A percentile compares a stretch with the other conserved stretches of the same genome.
Evolutionary conservation across 495 filamentous ascomycete genomes (phyloP).

Genomic region (Trypethelium eluteriae): DNA sequence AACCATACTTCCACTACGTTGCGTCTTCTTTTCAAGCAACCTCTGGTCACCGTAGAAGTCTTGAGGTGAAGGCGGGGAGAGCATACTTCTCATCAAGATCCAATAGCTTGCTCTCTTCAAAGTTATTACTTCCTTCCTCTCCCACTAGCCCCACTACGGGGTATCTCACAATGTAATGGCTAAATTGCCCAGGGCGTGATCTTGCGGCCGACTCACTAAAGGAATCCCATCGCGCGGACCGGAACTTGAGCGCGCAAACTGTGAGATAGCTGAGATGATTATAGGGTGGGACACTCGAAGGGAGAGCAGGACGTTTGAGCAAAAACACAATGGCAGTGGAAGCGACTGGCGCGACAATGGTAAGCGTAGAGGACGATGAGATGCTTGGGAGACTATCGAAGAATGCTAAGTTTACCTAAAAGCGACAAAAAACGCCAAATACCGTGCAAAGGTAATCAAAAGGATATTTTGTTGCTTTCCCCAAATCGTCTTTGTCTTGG

Average conservation of each 20-base stretch:
- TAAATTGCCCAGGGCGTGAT: background rate
- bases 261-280: background rate
- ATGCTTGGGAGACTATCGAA: background rate
- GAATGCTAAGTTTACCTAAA: background rate
- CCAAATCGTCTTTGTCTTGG: no score
- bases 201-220: background rate
- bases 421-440: background rate
- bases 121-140: background rate
- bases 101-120: background rate
- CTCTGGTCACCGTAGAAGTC: no score
- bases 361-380: background rate
- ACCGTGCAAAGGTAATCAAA: background rate
- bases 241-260: background rate
- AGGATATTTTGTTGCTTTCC: background rate
- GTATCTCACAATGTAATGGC: background rate
- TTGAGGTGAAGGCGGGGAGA: background rate
- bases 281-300: background rate
- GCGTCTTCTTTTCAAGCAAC: no score
- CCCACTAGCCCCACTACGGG: background rate
- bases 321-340: background rate
- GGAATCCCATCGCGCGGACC: background rate
- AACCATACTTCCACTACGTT: background rate
- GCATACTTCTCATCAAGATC: background rate
- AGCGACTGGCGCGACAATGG: background rate
- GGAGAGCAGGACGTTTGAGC: background rate